Conservation (phyloP, 148 eudicot genomes). For the Chenopodium album region DNA sequence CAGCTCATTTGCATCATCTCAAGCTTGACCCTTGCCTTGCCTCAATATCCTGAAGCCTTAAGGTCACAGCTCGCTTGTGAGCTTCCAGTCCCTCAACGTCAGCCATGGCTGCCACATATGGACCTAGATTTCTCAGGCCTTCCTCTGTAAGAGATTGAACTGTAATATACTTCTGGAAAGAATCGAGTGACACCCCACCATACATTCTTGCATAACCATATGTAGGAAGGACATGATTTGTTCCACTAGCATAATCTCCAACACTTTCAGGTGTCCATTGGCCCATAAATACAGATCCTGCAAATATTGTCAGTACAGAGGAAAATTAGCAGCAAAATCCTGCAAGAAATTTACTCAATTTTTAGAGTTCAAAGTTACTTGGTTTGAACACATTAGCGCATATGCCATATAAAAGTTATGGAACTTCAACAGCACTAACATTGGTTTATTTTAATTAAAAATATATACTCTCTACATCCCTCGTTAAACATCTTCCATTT, state of each 20-base stretch:
- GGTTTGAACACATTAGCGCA: no score
- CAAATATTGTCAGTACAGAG: neutral
- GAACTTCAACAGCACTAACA: neutral
- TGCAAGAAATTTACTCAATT: neutral
- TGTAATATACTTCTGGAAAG: conserved; percentile 92
- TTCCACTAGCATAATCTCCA: conserved; percentile 98
- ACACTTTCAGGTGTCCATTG: conserved; percentile 99
- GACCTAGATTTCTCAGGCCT: conserved; percentile 75
- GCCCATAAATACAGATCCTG: conserved; percentile 96
- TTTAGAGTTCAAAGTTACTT: neutral
- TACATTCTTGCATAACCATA: conserved; percentile 97
- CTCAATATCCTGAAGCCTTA: conserved; percentile 78
- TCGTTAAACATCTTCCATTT: neutral
- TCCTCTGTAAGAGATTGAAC: conserved; percentile 94
- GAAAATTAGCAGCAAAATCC: neutral
- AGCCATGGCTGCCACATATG: conserved; percentile 83
- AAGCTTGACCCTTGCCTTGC: conserved; percentile 37
- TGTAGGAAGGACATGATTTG: conserved; percentile 97
- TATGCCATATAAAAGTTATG: no score
- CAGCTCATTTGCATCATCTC: conserved; percentile 12
- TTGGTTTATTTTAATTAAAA: neutral
- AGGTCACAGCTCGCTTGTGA: conserved; percentile 1
- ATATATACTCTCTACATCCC: no score
- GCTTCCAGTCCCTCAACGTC: conserved; percentile 82
- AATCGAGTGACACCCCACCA: conserved; percentile 88